Percentiles rank a stretch among this genome's conserved stretches.
These are phyloP conservation scores for Nicotiana attenuata DNA, from an alignment of 257 asterid genomes.

Conservation along the genomic window DNA sequence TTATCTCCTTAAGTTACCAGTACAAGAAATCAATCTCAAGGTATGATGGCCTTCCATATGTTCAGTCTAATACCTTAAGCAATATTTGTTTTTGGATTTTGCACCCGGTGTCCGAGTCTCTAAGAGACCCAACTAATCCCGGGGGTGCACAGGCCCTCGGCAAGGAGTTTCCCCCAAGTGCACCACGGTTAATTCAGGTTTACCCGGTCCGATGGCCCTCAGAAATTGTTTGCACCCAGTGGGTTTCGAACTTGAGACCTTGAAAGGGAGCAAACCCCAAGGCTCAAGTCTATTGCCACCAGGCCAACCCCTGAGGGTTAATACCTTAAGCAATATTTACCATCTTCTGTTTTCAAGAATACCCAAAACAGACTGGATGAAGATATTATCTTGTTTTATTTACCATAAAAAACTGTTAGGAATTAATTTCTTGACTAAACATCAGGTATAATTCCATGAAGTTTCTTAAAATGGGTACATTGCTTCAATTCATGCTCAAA, in stretches of 20 bases:
- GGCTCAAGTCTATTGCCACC: too few species aligned
- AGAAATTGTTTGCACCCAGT: too few species aligned
- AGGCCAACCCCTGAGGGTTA: too few species aligned
- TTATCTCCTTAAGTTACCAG: conserved; percentile 71
- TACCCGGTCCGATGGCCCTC: too few species aligned
- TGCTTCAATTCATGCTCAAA: background rate
- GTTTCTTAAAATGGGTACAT: background rate
- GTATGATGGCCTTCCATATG: conserved; percentile 19
- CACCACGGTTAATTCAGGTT: too few species aligned
- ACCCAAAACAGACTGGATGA: background rate
- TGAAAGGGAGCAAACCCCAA: too few species aligned
- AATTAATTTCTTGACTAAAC: background rate
- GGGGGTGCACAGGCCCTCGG: too few species aligned
- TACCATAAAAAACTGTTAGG: background rate
- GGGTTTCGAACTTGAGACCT: too few species aligned
- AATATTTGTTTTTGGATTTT: too few species aligned
- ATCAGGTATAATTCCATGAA: background rate
- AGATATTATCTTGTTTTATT: background rate
- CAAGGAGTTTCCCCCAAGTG: too few species aligned
- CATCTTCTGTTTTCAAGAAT: background rate
- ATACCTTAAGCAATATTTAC: background rate
- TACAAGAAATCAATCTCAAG: conserved; percentile 68
- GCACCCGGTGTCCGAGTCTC: too few species aligned
- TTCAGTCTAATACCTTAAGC: background rate
- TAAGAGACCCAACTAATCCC: too few species aligned